phyloP scores from a whole-genome alignment of 2,329 filamentous ascomycete genomes.

The Fusarium palustre region DNA sequence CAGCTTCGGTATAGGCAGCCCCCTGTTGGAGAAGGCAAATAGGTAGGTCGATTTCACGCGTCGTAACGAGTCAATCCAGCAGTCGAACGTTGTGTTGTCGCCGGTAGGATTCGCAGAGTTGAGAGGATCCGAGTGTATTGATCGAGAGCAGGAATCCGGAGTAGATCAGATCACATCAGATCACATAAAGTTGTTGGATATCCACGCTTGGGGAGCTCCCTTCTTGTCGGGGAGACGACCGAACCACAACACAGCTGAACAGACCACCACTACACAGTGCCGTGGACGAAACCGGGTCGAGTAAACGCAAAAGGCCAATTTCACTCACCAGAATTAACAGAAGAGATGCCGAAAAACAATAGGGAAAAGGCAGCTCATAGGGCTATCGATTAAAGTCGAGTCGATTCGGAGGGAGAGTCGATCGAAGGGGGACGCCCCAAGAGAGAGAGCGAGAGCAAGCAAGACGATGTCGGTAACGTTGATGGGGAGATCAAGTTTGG shows the following conservation, averaged over 20 bases:
- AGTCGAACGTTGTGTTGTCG: background rate
- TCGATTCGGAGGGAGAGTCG: constrained; percentile 27
- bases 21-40: constrained; percentile 25
- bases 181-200: constrained; percentile 1
- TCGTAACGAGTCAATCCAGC: background rate
- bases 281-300: background rate
- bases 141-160: background rate
- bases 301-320: constrained; percentile 9
- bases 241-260: constrained; percentile 18
- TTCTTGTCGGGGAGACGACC: constrained; percentile 22
- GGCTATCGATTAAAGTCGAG: constrained; percentile 34
- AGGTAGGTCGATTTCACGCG: constrained; percentile 12
- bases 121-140: constrained; percentile 5
- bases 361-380: constrained; percentile 31
- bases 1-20: constrained; percentile 32
- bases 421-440: constrained; percentile 37
- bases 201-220: constrained; percentile 27
- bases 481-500: constrained; percentile 44
- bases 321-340: constrained; percentile 39
- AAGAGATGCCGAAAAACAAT: constrained; percentile 42
- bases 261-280: constrained; percentile 17
- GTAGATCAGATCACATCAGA: constrained; percentile 2
- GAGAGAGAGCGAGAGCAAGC: constrained; percentile 33
- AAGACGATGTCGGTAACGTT: constrained; percentile 37
- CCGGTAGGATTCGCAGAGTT: background rate